phyloP scores from a whole-genome alignment of 2,329 filamentous ascomycete genomes.

The Beauveria rudraprayagi region DNA sequence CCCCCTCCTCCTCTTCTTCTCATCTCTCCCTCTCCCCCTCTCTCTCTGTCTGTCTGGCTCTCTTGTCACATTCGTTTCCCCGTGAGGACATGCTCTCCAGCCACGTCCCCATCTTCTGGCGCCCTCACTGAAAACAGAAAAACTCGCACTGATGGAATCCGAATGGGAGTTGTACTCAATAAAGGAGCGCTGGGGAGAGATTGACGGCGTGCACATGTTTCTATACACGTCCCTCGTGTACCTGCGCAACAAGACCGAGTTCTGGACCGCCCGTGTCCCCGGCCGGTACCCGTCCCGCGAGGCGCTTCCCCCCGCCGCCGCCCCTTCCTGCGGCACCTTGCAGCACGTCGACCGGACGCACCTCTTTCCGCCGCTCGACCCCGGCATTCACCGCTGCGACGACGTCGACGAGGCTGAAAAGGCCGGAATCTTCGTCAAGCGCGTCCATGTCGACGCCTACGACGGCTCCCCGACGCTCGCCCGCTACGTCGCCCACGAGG shows the following conservation, averaged over 20 bases:
- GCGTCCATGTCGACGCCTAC: not conserved
- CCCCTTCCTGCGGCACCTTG: not conserved
- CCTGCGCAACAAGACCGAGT: not conserved
- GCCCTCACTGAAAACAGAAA: no score
- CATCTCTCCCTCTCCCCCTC: no score
- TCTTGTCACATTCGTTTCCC: no score
- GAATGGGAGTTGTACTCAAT: not conserved
- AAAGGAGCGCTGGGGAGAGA: not conserved
- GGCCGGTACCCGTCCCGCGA: not conserved
- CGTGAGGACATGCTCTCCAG: no score
- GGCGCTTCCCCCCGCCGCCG: not conserved
- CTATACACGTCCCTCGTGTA: conserved; percentile 1
- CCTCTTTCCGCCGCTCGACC: not conserved
- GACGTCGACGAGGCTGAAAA: not conserved
- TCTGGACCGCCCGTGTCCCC: not conserved
- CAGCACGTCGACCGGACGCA: not conserved
- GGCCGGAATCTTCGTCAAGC: not conserved
- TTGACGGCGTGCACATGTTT: not conserved
- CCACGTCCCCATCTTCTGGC: no score
- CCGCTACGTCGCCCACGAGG: conserved; percentile 1
- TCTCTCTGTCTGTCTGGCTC: no score
- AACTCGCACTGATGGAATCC: not conserved
- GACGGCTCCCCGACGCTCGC: not conserved
- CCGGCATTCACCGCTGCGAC: not conserved
- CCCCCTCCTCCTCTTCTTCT: not conserved